A percentile compares a stretch with the other conserved stretches of the same genome.
Evolutionary conservation across 192 early-diverging fungal genomes (phyloP).

Genomic region (Piromyces finnis): DNA sequence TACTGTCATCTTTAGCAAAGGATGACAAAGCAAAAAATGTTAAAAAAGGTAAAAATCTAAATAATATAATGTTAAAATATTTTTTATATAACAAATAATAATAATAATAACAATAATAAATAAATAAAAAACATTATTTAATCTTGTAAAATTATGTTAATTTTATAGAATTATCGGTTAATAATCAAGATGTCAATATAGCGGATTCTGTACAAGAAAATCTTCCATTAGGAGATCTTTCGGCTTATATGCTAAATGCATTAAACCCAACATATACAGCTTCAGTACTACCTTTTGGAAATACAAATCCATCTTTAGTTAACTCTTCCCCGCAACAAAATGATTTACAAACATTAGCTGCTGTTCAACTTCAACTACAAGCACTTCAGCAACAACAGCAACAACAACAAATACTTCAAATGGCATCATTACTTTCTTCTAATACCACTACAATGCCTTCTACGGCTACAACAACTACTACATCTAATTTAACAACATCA

Average conservation of each 20-base stretch:
- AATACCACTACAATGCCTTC: too few species aligned
- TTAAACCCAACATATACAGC: not conserved
- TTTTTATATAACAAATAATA: too few species aligned
- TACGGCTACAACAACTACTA: not conserved
- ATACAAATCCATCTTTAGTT: not conserved
- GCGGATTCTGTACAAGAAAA: not conserved
- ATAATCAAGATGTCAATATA: not conserved
- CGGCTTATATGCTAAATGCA: not conserved
- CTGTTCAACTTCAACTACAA: not conserved
- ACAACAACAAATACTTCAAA: not conserved
- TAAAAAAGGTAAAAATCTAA: too few species aligned
- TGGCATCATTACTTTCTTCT: not conserved
- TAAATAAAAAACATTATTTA: too few species aligned
- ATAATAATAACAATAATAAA: too few species aligned
- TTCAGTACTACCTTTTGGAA: not conserved
- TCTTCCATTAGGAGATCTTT: not conserved
- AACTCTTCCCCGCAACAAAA: not conserved
- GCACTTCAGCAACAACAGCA: not conserved
- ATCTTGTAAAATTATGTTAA: too few species aligned
- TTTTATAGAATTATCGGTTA: not conserved
- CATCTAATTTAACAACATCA: not conserved
- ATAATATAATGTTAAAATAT: too few species aligned
- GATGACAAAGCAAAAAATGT: too few species aligned
- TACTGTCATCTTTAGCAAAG: too few species aligned
- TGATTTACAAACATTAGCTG: not conserved